Base-by-base conservation (phyloP, 1,284 basidiomycete genomes). In the Ustilago bromivora region DNA sequence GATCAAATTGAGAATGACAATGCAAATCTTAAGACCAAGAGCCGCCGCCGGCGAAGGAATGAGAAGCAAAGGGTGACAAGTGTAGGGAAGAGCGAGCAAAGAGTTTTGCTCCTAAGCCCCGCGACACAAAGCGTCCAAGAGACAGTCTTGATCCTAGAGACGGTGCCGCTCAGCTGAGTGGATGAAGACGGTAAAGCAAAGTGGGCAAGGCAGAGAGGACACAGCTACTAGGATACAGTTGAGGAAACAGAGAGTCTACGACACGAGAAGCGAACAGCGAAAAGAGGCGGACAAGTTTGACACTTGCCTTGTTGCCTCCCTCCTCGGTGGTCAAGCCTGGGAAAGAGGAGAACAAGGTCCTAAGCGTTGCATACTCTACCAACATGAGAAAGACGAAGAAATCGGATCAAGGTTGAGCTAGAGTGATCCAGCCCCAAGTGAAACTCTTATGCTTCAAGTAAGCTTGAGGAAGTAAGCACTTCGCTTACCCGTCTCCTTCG, bases 401-500 rank as follows among this genome's bases (percentile, higher is more conserved):
- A 32, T n/a, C n/a, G 13, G n/a, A 15, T 13, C 17, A 35, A 55
- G 19, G 35, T 36, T 38, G 51, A 52, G 34, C 31, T 19, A 19
- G 19, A 55, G 53, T n/a, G 23, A 28, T 38, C 41, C 34, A 32
- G 17, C 17, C 56, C n/a, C 32, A 13, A 8, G n/a, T 3, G 12
- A 46, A 7, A 23, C 19, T 35, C 5, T 4, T 47, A 12, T 15
- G n/a, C 51, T 19, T 53, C 12, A 67, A 36, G 57, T 59, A 23
- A 77, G 71, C 64, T 73, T 77, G 66, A 77, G 66, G 61, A 56
- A 73, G 70, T 70, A 77, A 15, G 63, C 62, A 41, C 70, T 66
- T 12, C 17, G 51, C 57, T 61, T 59, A 9, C 70, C 70, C 31
- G 54, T 61, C 9, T 70, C 70, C 6, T 61, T 28, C 9, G 57